phyloP scores from a whole-genome alignment of 768 basidiomycete species.

The Serendipita vermifera region DNA sequence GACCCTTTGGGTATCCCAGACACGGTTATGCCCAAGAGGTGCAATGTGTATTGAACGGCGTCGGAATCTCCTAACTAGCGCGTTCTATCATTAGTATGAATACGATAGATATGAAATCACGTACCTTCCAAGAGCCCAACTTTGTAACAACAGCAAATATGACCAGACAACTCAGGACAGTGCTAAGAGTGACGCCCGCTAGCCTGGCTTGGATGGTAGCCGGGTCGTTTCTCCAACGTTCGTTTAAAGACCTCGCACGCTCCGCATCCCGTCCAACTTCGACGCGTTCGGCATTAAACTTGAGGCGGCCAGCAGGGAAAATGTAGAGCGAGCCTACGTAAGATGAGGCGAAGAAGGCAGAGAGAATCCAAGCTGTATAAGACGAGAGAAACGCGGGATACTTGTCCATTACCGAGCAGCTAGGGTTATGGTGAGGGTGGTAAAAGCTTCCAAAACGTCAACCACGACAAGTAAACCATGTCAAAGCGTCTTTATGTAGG shows the following conservation, averaged over 20 bases:
- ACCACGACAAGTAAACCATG: constrained; percentile 36
- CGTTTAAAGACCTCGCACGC: constrained; percentile 25
- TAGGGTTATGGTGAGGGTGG: no score
- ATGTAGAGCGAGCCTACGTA: constrained; percentile 83
- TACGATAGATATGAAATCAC: no score
- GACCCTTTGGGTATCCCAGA: neutral
- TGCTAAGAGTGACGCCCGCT: constrained; percentile 50
- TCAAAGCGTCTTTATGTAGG: constrained; percentile 77
- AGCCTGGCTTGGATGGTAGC: constrained; percentile 72
- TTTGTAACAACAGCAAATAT: constrained; percentile 28
- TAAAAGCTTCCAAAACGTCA: no score
- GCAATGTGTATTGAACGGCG: neutral
- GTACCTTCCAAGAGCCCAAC: neutral
- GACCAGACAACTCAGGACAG: constrained; percentile 39
- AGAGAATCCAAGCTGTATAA: constrained; percentile 26
- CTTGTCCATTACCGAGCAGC: no score
- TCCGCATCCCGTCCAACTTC: constrained; percentile 20
- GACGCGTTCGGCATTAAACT: constrained; percentile 28
- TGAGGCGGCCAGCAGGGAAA: constrained; percentile 48
- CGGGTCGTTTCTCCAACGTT: constrained; percentile 69
- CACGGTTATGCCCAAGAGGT: constrained; percentile 8
- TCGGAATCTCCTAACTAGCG: neutral
- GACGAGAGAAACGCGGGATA: neutral
- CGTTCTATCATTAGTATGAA: no score
- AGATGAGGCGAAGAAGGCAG: constrained; percentile 42